A percentile compares a stretch with the other conserved stretches of the same genome.
phyloP scores from a whole-genome alignment of 2,329 filamentous ascomycete species.

The Zasmidium angulare region DNA sequence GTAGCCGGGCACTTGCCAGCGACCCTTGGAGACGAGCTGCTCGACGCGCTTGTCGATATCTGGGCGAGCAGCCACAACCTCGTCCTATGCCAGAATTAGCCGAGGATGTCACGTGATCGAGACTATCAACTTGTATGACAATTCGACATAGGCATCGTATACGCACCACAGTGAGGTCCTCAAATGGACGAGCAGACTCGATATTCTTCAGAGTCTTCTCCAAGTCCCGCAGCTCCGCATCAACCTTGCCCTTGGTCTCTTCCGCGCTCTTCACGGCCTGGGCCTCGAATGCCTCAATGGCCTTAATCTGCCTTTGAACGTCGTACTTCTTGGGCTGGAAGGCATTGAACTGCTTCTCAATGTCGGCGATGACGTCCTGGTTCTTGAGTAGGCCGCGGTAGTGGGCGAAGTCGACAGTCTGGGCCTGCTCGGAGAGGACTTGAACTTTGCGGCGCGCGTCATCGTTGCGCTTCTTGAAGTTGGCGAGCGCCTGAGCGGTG shows the following conservation, averaged over 20 bases:
- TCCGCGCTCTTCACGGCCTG: slow-evolving; percentile 96
- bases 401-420: slow-evolving; percentile 85
- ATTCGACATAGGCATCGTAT: slow-evolving; percentile 21
- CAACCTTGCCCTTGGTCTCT: slow-evolving; percentile 94
- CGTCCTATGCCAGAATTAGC: slow-evolving; percentile 63
- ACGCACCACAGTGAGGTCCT: slow-evolving; percentile 96
- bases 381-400: slow-evolving; percentile 96
- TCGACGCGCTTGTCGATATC: slow-evolving; percentile 97
- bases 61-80: slow-evolving; percentile 88
- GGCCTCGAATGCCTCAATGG: slow-evolving; percentile 95
- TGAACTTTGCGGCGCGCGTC: slow-evolving; percentile 93
- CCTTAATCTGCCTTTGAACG: slow-evolving; percentile 89
- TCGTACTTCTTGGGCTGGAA: slow-evolving; percentile 96
- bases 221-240: slow-evolving; percentile 90
- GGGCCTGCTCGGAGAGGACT: slow-evolving; percentile 77
- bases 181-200: slow-evolving; percentile 90
- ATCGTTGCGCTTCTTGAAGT: slow-evolving; percentile 99
- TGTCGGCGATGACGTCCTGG: slow-evolving; percentile 90
- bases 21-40: slow-evolving; percentile 93
- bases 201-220: slow-evolving; percentile 96
- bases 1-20: slow-evolving; percentile 98
- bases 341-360: slow-evolving; percentile 88
- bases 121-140: slow-evolving; percentile 1
- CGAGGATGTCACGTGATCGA: slow-evolving; percentile 26
- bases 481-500: slow-evolving; percentile 84